Evolutionary conservation across 129 eudicot species (phyloP), one percentile per base, ranked within the genome.

Genomic region (Smallanthus sonchifolius): DNA sequence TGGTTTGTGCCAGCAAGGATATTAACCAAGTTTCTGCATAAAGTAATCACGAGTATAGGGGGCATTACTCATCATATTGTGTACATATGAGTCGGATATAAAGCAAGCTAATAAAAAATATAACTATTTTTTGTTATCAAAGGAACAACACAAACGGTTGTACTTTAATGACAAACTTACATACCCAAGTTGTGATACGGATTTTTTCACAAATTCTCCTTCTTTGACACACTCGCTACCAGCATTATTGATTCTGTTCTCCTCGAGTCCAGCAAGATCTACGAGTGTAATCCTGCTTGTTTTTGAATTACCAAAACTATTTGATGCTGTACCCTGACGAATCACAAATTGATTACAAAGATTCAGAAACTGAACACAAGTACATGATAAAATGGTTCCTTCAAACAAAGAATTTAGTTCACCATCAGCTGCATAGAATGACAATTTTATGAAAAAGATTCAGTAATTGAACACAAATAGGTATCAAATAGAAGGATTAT

Each of bases 141-240:
- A 24, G 30, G 30, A 24, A 24, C 30, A 24, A 24, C 30, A 0
- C 1, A 24, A 24, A 24, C 34, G 10, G 28, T 4, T 24, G 64
- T 24, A 28, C 14, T 24, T 17, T 7, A 56, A 57, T 17, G 63
- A 57, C 6, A 20, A 54, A 24, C 37, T 30, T 42, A 24, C 88
- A 68, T 94, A 91, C 99, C 99, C 99, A 11, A 94, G 93, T 63
- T 90, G 91, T 77, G 97, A 88, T 51, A 84, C 76, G 42, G 99
- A 88, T 82, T 85, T 88, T 76, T 83, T 90, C 20, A 94, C 87
- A 78, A 83, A 87, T 77, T 86, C 92, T 51, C 89, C 96, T 85
- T 94, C 96, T 73, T 76, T 88, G 20, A 71, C 83, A 75, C 73
- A 61, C 71, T 85, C 89, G 74, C 75, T 88, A 36, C 91, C 83